Evolutionary conservation across 1,139 yeast species (phyloP).

Genomic region (Geotrichum bryndzae): DNA sequence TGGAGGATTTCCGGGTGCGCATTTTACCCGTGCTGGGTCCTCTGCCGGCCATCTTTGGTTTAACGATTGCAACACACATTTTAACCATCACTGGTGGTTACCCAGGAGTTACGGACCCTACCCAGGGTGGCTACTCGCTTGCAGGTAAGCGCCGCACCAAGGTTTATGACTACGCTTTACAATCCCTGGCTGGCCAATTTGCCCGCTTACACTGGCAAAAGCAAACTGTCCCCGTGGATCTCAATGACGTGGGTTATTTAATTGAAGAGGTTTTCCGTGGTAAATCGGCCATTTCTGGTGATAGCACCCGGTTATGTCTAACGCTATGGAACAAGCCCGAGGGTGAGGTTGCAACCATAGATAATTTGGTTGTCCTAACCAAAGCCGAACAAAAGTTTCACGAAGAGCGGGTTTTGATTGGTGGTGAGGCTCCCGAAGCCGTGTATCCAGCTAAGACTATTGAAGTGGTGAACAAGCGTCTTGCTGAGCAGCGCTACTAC

Average conservation of each 20-base stretch:
- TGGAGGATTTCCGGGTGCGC: conserved; percentile 85
- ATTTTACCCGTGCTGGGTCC: conserved; percentile 93
- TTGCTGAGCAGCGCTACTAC: conserved; percentile 68
- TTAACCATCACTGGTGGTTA: conserved; percentile 78
- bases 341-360: conserved; percentile 37
- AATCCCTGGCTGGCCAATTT: conserved; percentile 82
- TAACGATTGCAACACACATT: conserved; percentile 79
- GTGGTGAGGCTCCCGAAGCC: conserved; percentile 53
- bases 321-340: conserved; percentile 72
- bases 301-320: conserved; percentile 68
- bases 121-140: conserved; percentile 42
- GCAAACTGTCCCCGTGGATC: conserved; percentile 60
- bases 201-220: conserved; percentile 57
- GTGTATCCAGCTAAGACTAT: conserved; percentile 62
- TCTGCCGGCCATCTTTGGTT: conserved; percentile 93
- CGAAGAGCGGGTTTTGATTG: conserved; percentile 65
- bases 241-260: conserved; percentile 73
- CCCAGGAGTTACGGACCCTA: conserved; percentile 53
- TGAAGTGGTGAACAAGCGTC: conserved; percentile 54
- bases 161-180: conserved; percentile 74
- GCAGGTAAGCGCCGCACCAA: conserved; percentile 89
- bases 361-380: conserved; percentile 80
- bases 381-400: conserved; percentile 79
- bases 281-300: conserved; percentile 82
- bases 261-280: conserved; percentile 91